Base-by-base conservation (phyloP, 2,329 filamentous ascomycete genomes). In the Colletotrichum orchidophilum region DNA sequence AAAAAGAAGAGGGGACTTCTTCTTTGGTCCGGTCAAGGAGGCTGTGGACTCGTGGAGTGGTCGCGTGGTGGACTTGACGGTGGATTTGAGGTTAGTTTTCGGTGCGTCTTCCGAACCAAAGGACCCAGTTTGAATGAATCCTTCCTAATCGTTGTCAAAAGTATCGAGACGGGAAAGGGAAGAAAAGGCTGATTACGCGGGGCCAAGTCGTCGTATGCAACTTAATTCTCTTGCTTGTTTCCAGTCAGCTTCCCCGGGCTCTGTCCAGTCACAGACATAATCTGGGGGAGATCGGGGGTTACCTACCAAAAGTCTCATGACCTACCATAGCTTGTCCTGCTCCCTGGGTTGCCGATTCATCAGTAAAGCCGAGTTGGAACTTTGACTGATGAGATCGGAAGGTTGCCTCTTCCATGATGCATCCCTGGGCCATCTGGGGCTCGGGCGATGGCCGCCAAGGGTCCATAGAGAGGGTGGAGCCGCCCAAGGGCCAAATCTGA, bases 381-480 rank as follows among this genome's bases (percentile, higher is more conserved):
- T 50, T 27, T 53, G 63, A 63, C 68, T 67, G 68, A 71, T 71
- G 63, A 53, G 68, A 71, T 71, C 63, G 68, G 65, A 66, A 50
- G 63, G 52, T 67, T 63, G 42, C 68, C 68, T 52, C 63, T 58
- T 67, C 55, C 55, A 67, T 58, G 63, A 62, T 67, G 42, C 63
- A 63, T 68, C 58, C 68, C 63, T 67, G 67, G 21, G 18, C 49
- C 29, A 27, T 29, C 39, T 33, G 67, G 52, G 55, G 63, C 67
- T 8, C 42, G 68, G 63, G 63, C 57, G 58, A 71, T 67, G 29
- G 26, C 42, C 63, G 39, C 68, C 39, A 71, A 64, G 35, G 68
- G 68, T 71, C 42, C 63, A 46, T 53, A 13, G 31, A 52, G 39
- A 46, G 39, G 39, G 58, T 67, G 63, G 63, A 71, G 68, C 27